A percentile compares a stretch with the other conserved stretches of the same genome.
Evolutionary conservation across 2,329 filamentous ascomycete species (phyloP).

Genomic region (Knufia petricola): DNA sequence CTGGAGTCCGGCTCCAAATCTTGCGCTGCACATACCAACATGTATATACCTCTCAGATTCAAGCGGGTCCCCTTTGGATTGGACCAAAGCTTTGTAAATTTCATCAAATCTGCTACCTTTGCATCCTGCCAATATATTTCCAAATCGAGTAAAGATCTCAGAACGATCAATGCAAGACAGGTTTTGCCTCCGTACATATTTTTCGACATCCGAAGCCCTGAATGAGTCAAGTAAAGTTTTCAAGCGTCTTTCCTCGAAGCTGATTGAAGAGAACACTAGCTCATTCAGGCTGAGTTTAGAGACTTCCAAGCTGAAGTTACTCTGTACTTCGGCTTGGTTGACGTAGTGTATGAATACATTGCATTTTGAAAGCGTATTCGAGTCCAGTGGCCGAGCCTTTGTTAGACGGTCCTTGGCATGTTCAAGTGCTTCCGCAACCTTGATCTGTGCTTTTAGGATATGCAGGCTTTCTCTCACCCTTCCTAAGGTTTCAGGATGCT

Average conservation of each 20-base stretch:
- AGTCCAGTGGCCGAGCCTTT: background rate
- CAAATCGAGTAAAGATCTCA: background rate
- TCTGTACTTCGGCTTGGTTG: background rate
- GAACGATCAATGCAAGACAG: background rate
- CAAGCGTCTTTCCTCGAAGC: background rate
- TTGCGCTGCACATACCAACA: too few relatives aligned
- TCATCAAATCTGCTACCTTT: background rate
- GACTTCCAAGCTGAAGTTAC: background rate
- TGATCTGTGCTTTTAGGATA: background rate
- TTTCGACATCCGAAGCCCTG: background rate
- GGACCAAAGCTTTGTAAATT: background rate
- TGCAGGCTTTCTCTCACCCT: background rate
- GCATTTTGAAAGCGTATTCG: background rate
- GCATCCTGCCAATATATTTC: background rate
- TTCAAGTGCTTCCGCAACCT: background rate
- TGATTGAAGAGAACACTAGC: background rate
- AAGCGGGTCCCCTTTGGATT: background rate
- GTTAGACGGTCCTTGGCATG: background rate
- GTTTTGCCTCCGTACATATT: background rate
- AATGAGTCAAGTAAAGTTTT: background rate
- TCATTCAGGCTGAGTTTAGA: background rate
- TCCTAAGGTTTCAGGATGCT: background rate
- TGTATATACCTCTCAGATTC: background rate
- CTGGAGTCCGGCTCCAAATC: too few relatives aligned
- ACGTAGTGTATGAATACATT: background rate